These are phyloP conservation scores for Aeschynomene evenia DNA, from an alignment of 306 rosid species.

Conservation along the genomic window DNA sequence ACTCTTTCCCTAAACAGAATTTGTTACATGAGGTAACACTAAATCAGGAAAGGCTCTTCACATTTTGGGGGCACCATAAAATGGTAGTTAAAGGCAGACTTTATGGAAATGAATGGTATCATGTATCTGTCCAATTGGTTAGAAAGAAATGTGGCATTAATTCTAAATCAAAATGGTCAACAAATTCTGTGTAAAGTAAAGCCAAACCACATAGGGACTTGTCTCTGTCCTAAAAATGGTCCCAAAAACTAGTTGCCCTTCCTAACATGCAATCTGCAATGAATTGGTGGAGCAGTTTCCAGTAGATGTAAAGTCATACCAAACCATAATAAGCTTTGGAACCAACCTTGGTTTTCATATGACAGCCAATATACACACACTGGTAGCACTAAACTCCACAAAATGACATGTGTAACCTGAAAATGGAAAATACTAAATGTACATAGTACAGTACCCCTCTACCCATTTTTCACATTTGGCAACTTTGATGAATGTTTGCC, in stretches of 20 bases:
- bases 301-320: conserved; percentile 17
- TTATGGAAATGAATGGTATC: conserved; percentile 27
- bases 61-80: conserved; percentile 21
- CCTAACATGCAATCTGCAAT: conserved; percentile 2
- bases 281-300: conserved; percentile 8
- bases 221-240: conserved; percentile 8
- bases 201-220: background rate
- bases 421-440: too few species aligned
- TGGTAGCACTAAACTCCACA: background rate
- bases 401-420: background rate
- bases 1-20: background rate
- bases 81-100: conserved; percentile 14
- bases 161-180: conserved; percentile 25
- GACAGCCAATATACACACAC: background rate
- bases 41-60: background rate
- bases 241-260: conserved; percentile 26
- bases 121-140: conserved; percentile 37
- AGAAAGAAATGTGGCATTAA: conserved; percentile 9
- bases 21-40: conserved; percentile 6
- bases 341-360: background rate
- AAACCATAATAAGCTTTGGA: background rate
- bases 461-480: too few species aligned
- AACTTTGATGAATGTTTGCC: too few species aligned
- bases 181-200: conserved; percentile 9
- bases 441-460: too few species aligned